Conservation (phyloP, 1,284 basidiomycete species). For the Kalmanozyma brasiliensis region DNA sequence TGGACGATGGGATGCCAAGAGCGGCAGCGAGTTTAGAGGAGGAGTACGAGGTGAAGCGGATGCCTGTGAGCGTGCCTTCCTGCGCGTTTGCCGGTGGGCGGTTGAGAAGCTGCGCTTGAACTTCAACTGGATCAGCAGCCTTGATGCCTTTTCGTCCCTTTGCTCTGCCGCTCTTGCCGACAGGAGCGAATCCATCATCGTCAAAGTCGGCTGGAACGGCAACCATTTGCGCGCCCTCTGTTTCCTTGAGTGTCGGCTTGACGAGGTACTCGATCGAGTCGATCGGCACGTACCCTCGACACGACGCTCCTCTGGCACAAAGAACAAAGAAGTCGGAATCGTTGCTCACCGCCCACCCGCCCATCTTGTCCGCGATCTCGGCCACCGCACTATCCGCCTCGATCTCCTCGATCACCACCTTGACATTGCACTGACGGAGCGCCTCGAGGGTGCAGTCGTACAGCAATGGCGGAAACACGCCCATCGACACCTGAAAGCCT, state of each 20-base stretch:
- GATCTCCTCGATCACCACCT: slow-evolving; percentile 44
- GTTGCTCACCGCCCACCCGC: slow-evolving; percentile 54
- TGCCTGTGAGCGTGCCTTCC: slow-evolving; percentile 16
- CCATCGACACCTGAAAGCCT: slow-evolving; percentile 41
- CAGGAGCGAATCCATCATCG: slow-evolving; percentile 55
- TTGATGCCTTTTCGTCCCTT: slow-evolving; percentile 16
- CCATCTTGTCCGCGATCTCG: slow-evolving; percentile 46
- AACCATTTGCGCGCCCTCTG: not conserved
- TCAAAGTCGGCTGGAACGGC: slow-evolving; percentile 13
- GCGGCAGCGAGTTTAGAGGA: slow-evolving; percentile 46
- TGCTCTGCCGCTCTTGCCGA: slow-evolving; percentile 32
- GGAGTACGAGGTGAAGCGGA: slow-evolving; percentile 51
- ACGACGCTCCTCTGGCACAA: slow-evolving; percentile 47
- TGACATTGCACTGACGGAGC: slow-evolving; percentile 29
- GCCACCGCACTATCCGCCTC: slow-evolving; percentile 60
- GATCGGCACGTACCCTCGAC: slow-evolving; percentile 55
- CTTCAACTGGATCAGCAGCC: not conserved
- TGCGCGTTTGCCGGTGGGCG: slow-evolving; percentile 14
- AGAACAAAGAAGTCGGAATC: slow-evolving; percentile 63
- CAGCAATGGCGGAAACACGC: slow-evolving; percentile 47
- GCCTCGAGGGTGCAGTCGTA: slow-evolving; percentile 45
- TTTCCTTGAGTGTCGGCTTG: slow-evolving; percentile 11
- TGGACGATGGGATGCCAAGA: slow-evolving; percentile 43
- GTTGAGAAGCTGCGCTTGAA: slow-evolving; percentile 2
- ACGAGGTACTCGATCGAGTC: slow-evolving; percentile 52